Conservation (phyloP, 164 flowering plant species). For the Platanus orientalis region DNA sequence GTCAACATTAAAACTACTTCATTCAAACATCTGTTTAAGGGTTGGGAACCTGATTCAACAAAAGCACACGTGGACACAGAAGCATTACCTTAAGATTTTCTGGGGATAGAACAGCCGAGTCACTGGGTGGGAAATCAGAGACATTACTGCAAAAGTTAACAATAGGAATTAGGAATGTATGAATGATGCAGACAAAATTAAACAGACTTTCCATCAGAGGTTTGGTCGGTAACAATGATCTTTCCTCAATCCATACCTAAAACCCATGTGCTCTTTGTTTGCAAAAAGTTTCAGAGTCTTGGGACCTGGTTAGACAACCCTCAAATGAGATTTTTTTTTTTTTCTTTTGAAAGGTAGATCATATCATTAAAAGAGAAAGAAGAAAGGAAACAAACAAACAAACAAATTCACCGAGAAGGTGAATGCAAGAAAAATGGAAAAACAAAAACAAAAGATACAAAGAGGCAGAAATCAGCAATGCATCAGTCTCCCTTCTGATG, state of each 20-base stretch:
- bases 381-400: too few relatives aligned
- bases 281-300: conserved; percentile 81
- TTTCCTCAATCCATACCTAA: conserved; percentile 52
- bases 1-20: not conserved
- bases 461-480: too few relatives aligned
- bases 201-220: not conserved
- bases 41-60: not conserved
- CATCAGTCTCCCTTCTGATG: too few relatives aligned
- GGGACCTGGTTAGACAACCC: conserved; percentile 53
- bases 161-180: conserved; percentile 1
- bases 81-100: conserved; percentile 64
- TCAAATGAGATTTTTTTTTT: conserved; percentile 14
- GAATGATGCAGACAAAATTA: conserved; percentile 5
- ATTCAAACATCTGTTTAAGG: not conserved
- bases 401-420: too few relatives aligned
- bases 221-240: not conserved
- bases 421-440: too few relatives aligned
- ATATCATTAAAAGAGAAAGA: too few relatives aligned
- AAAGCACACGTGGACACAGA: not conserved
- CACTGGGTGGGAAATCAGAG: conserved; percentile 87
- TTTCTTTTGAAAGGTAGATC: too few relatives aligned
- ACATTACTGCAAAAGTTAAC: conserved; percentile 66
- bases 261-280: conserved; percentile 97
- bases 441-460: too few relatives aligned
- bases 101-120: conserved; percentile 48